Evolutionary conservation across 2,329 filamentous ascomycete genomes (phyloP).

Genomic region (Helotiales sp.): DNA sequence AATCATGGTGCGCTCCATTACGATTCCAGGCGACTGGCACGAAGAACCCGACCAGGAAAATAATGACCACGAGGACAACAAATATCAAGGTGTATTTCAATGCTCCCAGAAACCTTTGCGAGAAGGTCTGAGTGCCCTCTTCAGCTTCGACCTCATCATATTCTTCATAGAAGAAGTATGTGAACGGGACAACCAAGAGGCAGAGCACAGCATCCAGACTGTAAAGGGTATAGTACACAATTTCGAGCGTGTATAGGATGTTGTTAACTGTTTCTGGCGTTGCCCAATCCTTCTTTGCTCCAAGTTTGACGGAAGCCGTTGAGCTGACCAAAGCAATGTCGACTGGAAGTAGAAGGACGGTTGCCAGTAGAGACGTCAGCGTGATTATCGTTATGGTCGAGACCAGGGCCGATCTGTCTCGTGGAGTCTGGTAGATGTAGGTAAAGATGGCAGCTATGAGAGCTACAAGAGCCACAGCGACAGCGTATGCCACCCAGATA

Average conservation of each 20-base stretch:
- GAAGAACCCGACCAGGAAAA: conserved; percentile 94
- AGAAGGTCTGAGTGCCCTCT: conserved; percentile 70
- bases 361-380: conserved; percentile 83
- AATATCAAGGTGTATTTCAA: conserved; percentile 90
- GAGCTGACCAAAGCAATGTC: conserved; percentile 94
- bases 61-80: conserved; percentile 71
- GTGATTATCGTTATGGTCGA: conserved; percentile 85
- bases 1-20: conserved; percentile 67
- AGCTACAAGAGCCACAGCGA: conserved; percentile 76
- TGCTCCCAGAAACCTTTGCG: conserved; percentile 75
- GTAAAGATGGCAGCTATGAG: conserved; percentile 81
- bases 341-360: conserved; percentile 87
- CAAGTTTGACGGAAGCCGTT: conserved; percentile 72
- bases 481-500: conserved; percentile 92
- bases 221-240: conserved; percentile 92
- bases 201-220: conserved; percentile 89
- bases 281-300: conserved; percentile 92
- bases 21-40: conserved; percentile 74
- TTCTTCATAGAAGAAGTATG: conserved; percentile 98
- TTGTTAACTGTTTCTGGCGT: conserved; percentile 75
- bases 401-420: conserved; percentile 80
- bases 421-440: conserved; percentile 86
- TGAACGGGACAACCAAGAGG: conserved; percentile 86
- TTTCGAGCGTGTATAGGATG: conserved; percentile 77
- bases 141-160: conserved; percentile 90